phyloP scores from a whole-genome alignment of 2,329 filamentous ascomycete species.

The Botrytis tulipae region DNA sequence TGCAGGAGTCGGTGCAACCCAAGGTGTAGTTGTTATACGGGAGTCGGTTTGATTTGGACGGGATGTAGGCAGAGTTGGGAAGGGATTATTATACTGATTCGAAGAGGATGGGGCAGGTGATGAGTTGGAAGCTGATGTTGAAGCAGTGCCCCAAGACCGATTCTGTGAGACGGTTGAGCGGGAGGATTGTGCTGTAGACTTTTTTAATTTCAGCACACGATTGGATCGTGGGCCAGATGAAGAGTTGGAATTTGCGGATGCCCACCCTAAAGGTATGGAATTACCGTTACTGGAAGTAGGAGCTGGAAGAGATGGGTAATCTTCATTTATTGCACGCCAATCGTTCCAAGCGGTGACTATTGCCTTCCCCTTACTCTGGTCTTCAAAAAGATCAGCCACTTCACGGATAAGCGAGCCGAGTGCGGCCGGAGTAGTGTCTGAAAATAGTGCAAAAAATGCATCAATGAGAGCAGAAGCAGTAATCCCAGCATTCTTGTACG shows the following conservation, averaged over 20 bases:
- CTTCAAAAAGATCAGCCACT: conserved; percentile 88
- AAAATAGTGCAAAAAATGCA: conserved; percentile 80
- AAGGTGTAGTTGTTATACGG: conserved; percentile 38
- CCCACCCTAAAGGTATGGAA: conserved; percentile 36
- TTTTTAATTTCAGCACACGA: conserved; percentile 65
- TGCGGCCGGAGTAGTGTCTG: conserved; percentile 72
- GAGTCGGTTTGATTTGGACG: conserved; percentile 28
- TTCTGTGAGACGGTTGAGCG: conserved; percentile 56
- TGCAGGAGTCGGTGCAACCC: conserved; percentile 41
- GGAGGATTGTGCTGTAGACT: conserved; percentile 65
- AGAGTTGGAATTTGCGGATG: conserved; percentile 27
- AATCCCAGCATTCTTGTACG: conserved; percentile 68
- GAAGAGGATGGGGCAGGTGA: conserved; percentile 34
- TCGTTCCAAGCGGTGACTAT: conserved; percentile 88
- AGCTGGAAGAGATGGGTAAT: conserved; percentile 85
- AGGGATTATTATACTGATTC: conserved; percentile 43
- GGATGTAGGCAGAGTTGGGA: conserved; percentile 44
- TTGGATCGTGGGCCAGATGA: conserved; percentile 41
- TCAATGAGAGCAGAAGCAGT: conserved; percentile 78
- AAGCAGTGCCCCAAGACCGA: conserved; percentile 54
- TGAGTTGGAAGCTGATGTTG: conserved; percentile 27
- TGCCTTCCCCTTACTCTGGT: conserved; percentile 67
- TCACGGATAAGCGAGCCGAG: conserved; percentile 89
- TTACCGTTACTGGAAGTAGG: conserved; percentile 55
- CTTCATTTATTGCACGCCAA: conserved; percentile 93